phyloP scores from a whole-genome alignment of 148 eudicot species.

The Drosera capensis region DNA sequence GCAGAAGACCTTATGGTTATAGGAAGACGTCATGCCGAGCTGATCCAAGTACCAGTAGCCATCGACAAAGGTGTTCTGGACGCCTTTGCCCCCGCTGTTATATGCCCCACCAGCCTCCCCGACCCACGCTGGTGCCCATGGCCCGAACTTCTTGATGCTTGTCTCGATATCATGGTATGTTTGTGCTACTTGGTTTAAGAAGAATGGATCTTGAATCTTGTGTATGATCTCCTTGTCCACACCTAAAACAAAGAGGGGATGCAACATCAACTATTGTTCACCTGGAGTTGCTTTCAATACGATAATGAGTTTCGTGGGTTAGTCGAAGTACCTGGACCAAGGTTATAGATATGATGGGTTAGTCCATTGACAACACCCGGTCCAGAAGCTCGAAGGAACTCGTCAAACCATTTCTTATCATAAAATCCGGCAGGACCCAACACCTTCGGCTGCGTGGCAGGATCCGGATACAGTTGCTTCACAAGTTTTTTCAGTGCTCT shows the following conservation, averaged over 20 bases:
- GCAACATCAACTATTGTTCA: neutral
- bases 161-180: slow-evolving; percentile 13
- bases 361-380: slow-evolving; percentile 29
- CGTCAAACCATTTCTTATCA: slow-evolving; percentile 32
- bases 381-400: slow-evolving; percentile 21
- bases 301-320: neutral
- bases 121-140: slow-evolving; percentile 39
- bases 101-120: slow-evolving; percentile 57
- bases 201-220: slow-evolving; percentile 29
- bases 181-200: slow-evolving; percentile 16
- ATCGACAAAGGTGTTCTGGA: slow-evolving; percentile 33
- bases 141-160: slow-evolving; percentile 9
- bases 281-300: neutral
- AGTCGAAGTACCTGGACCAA: slow-evolving; percentile 44
- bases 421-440: slow-evolving; percentile 52
- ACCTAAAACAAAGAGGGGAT: slow-evolving; percentile 7
- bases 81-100: slow-evolving; percentile 41
- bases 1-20: slow-evolving; percentile 37
- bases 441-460: slow-evolving; percentile 17
- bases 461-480: slow-evolving; percentile 16
- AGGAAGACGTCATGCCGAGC: slow-evolving; percentile 41
- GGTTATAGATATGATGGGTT: slow-evolving; percentile 56
- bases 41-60: slow-evolving; percentile 66
- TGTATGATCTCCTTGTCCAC: slow-evolving; percentile 22
- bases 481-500: slow-evolving; percentile 21